A percentile compares a stretch with the other conserved stretches of the same genome.
Evolutionary conservation across 305 asterid genomes (phyloP).

Genomic region (Fraxinus baroniana): DNA sequence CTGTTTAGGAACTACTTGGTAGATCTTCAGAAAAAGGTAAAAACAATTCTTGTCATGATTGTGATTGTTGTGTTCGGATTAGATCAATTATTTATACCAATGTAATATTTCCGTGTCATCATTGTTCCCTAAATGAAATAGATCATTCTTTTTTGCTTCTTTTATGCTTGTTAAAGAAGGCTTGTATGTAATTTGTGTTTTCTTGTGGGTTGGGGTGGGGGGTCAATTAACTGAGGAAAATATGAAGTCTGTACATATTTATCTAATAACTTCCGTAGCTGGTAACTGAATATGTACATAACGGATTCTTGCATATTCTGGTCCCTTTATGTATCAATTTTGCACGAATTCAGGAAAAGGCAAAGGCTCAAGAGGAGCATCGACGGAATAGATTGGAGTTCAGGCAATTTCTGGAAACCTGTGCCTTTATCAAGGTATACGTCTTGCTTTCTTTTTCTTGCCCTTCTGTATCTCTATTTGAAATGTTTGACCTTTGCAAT

Average conservation of each 20-base stretch:
- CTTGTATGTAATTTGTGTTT: neutral
- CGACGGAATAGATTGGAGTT: slow-evolving; percentile 69
- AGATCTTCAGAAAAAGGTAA: slow-evolving; percentile 93
- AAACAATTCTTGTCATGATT: neutral
- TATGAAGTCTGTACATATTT: neutral
- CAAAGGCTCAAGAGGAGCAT: slow-evolving; percentile 88
- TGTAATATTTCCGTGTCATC: neutral
- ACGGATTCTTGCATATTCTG: neutral
- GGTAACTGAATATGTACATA: neutral
- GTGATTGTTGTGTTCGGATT: slow-evolving; percentile 3
- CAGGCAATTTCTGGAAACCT: slow-evolving; percentile 80
- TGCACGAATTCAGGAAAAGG: slow-evolving; percentile 68
- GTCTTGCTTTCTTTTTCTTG: slow-evolving; percentile 11
- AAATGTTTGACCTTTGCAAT: slow-evolving; percentile 5
- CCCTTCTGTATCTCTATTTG: slow-evolving; percentile 12
- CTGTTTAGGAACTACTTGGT: slow-evolving; percentile 82
- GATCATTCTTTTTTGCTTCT: neutral
- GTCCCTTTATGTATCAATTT: neutral
- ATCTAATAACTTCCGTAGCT: neutral
- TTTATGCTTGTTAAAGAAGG: neutral
- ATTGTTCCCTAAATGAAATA: neutral
- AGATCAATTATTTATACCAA: neutral
- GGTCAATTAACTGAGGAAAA: neutral
- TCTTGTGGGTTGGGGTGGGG: neutral
- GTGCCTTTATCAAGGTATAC: slow-evolving; percentile 79